Percentiles rank a stretch among this genome's conserved stretches.
phyloP scores from a whole-genome alignment of 352 stramenopile genomes.

The Pythium grandisporangium region DNA sequence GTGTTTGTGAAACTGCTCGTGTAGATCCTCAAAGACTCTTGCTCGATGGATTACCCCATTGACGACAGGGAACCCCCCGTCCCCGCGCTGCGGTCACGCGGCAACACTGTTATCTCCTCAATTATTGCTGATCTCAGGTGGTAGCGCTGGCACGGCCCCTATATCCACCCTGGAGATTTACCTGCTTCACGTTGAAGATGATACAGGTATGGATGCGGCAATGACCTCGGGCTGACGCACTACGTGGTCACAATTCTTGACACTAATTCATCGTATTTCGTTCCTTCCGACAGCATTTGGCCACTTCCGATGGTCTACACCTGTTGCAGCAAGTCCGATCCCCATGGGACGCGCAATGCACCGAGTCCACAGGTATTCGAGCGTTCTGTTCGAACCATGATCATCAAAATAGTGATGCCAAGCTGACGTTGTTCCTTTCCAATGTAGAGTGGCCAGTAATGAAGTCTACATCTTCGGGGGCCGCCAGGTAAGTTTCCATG shows the following conservation, averaged over 20 bases:
- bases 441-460: slow-evolving; percentile 1
- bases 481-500: slow-evolving; percentile 46
- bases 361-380: slow-evolving; percentile 41
- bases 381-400: too few relatives aligned
- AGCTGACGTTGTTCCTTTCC: too few relatives aligned
- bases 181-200: slow-evolving; percentile 11
- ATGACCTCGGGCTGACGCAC: slow-evolving; percentile 2
- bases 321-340: slow-evolving; percentile 5
- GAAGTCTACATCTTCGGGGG: slow-evolving; percentile 60
- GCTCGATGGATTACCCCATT: slow-evolving; percentile 27
- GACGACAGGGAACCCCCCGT: slow-evolving; percentile 23
- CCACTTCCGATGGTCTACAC: slow-evolving; percentile 53
- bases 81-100: slow-evolving; percentile 33
- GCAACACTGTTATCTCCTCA: slow-evolving; percentile 30
- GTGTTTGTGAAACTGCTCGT: slow-evolving; percentile 1
- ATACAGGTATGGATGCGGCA: slow-evolving; percentile 27
- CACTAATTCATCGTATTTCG: too few relatives aligned
- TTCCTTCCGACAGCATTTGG: slow-evolving; percentile 1
- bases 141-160: slow-evolving; percentile 48
- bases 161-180: slow-evolving; percentile 19
- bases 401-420: too few relatives aligned
- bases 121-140: slow-evolving; percentile 41
- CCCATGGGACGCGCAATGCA: slow-evolving; percentile 46
- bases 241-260: too few relatives aligned
- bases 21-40: slow-evolving; percentile 12